Percentiles rank a stretch among this genome's conserved stretches.
Evolutionary conservation across 2,329 filamentous ascomycete species (phyloP).

Genomic region (Onygenales sp.): DNA sequence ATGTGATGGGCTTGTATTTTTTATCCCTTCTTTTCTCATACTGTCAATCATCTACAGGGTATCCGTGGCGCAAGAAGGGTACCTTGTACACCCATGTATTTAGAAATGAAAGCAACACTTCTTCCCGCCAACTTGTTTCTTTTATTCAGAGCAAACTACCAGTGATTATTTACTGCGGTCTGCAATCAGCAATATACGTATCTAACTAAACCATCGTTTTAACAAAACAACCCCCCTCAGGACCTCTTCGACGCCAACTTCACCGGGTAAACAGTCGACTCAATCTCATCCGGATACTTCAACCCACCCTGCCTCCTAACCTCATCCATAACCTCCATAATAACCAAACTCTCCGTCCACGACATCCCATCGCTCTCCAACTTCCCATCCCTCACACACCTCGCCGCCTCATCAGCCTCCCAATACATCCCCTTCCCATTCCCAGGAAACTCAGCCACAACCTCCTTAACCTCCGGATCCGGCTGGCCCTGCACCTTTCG

Average conservation of each 20-base stretch:
- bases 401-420: slow-evolving; percentile 72
- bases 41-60: no score
- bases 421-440: slow-evolving; percentile 79
- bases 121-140: no score
- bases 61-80: no score
- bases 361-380: slow-evolving; percentile 64
- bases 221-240: neutral
- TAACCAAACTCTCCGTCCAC: slow-evolving; percentile 66
- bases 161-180: no score
- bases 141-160: no score
- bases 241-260: slow-evolving; percentile 16
- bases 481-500: slow-evolving; percentile 40
- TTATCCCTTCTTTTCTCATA: no score
- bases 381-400: slow-evolving; percentile 65
- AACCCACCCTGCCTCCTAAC: slow-evolving; percentile 54
- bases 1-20: no score
- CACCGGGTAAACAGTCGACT: slow-evolving; percentile 48
- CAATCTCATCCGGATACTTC: slow-evolving; percentile 57
- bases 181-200: neutral
- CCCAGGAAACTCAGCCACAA: slow-evolving; percentile 39
- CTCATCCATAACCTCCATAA: slow-evolving; percentile 76
- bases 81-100: no score
- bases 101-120: no score
- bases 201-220: neutral
- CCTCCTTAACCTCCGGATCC: slow-evolving; percentile 24